Conservation (phyloP, 495 filamentous ascomycete genomes). For the Sphaerosporella brunnea region DNA sequence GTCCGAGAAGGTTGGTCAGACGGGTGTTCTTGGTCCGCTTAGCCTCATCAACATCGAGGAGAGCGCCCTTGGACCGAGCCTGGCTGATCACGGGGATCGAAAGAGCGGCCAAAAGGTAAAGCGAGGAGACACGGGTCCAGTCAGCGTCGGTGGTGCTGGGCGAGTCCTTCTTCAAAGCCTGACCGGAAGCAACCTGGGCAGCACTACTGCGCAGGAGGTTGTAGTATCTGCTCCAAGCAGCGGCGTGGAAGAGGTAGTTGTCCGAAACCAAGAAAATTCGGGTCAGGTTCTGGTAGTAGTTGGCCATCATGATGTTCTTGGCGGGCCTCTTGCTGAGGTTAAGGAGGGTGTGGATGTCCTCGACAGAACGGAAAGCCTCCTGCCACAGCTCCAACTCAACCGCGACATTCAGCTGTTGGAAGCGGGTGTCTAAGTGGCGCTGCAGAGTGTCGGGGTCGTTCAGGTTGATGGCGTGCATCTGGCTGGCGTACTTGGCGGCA, state of each 20-base stretch:
- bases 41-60: constrained; percentile 91
- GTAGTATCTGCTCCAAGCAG: constrained; percentile 92
- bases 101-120: constrained; percentile 86
- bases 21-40: constrained; percentile 98
- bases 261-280: constrained; percentile 96
- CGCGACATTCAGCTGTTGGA: constrained; percentile 95
- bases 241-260: constrained; percentile 98
- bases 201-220: constrained; percentile 84
- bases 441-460: constrained; percentile 95
- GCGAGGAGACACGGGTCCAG: constrained; percentile 73
- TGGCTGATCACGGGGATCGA: constrained; percentile 98
- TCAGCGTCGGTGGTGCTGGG: constrained; percentile 76
- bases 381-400: constrained; percentile 98
- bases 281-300: constrained; percentile 98
- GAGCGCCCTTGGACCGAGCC: constrained; percentile 79
- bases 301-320: constrained; percentile 99
- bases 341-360: constrained; percentile 96
- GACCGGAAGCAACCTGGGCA: constrained; percentile 64
- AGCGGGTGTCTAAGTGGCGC: constrained; percentile 90
- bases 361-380: constrained; percentile 95
- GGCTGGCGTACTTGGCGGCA: constrained; percentile 93
- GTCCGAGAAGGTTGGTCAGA: constrained; percentile 86
- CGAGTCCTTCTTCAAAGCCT: constrained; percentile 76
- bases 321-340: constrained; percentile 96
- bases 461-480: constrained; percentile 98